Percentiles rank a stretch among this genome's conserved stretches.
Evolutionary conservation across 2,329 filamentous ascomycete species (phyloP).

Genomic region (Drechslera avenae): DNA sequence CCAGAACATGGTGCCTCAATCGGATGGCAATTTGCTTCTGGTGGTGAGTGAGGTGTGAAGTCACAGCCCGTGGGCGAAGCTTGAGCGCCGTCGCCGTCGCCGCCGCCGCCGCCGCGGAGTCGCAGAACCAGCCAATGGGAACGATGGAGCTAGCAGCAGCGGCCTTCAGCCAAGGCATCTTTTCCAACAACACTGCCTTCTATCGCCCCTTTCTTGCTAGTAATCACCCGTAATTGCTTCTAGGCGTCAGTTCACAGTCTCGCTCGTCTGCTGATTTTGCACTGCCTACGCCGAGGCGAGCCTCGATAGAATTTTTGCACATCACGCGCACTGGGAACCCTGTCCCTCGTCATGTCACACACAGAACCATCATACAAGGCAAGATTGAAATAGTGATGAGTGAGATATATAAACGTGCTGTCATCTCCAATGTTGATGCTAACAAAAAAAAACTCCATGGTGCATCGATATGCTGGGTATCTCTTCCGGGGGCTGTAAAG

Average conservation of each 20-base stretch:
- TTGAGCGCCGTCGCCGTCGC: conserved; percentile 1
- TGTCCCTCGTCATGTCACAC: too few relatives aligned
- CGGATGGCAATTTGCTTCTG: conserved; percentile 18
- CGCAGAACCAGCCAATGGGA: conserved; percentile 7
- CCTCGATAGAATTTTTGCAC: background rate
- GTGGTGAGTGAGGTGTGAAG: conserved; percentile 7
- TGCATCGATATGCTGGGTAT: conserved; percentile 15
- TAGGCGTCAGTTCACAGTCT: background rate
- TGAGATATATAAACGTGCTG: background rate
- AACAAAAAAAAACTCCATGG: conserved; percentile 10
- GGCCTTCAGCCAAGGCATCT: conserved; percentile 1
- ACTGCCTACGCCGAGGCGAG: background rate
- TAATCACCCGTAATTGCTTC: background rate
- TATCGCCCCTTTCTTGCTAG: too few relatives aligned
- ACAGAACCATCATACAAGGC: too few relatives aligned
- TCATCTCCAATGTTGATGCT: too few relatives aligned
- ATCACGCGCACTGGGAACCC: background rate
- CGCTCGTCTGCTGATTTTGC: background rate
- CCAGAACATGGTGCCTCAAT: conserved; percentile 53
- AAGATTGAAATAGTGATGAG: too few relatives aligned
- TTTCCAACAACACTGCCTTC: background rate
- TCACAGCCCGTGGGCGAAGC: conserved; percentile 16
- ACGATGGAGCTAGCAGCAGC: conserved; percentile 3
- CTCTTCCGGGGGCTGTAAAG: conserved; percentile 11
- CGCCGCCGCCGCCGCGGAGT: too few relatives aligned